Base-by-base conservation (phyloP, 352 stramenopile genomes). In the Plasmopara muralis region DNA sequence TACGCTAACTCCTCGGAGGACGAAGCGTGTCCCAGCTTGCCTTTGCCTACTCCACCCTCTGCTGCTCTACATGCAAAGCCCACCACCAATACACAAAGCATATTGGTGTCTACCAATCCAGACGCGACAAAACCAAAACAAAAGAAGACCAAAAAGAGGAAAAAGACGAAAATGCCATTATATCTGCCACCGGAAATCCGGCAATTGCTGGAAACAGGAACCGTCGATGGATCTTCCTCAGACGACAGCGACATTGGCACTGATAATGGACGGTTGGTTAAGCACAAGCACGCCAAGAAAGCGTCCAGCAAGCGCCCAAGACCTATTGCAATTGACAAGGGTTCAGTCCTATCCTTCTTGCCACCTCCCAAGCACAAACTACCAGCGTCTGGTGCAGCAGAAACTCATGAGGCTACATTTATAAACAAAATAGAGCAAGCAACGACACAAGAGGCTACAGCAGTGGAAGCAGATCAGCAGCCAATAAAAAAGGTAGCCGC, bases 1-100 rank as follows among this genome's bases (percentile, higher is more conserved):
- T 84, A 84, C 64, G 67, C 66, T 39, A 83, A 68, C 50, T 82
- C 74, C 0, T 85, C 74, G 1, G 69, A 79, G 39, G 71, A 82
- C 38, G 74, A 84, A 14, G 49, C 20, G 0, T 34, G 47, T 4
- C 31, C 47, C 15, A 41, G 15, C 39, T 15, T 53, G 30, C 29
- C 56, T 37, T 12, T 15, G 0, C 14, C 37, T 7, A 40, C 48
- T 8, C 9, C 43, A 35, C 4, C 30, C 15, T n/a, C 44, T n/a
- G 3, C 31, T 41, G 2, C 50, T 6, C 9, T 39, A 12, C 0
- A 25, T 41, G 25, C 47, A 25, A 0, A 33, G 37, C n/a, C 52
- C 39, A 14, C 39, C 1, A 8, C 50, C 14, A 47, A 35, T 31
- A 9, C 34, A 34, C 9, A 28, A 4, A 6, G 39, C 20, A 34